Evolutionary conservation across 1,139 yeast genomes (phyloP), one percentile per base, ranked within the genome.

Genomic region (Sugiyamaella pinicola): DNA sequence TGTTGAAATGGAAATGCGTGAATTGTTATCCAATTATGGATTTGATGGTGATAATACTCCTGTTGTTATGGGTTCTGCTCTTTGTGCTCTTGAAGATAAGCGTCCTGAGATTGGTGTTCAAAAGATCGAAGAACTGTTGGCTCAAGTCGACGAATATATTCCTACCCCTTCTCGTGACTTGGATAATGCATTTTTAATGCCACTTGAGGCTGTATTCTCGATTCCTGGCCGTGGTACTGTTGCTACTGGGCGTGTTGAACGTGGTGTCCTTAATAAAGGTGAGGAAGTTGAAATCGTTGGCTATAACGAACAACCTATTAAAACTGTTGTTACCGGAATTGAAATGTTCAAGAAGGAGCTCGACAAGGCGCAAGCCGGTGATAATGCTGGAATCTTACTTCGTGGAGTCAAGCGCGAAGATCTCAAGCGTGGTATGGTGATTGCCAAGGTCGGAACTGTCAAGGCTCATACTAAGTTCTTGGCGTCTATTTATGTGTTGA

Each of bases 1-100:
- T 68, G 99, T 95, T 65, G 99, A 93, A 79, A 93, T 93, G 99
- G 99, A 93, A 82, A 95, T 93, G 98, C 88, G 99, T 79, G 99
- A 93, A 73, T 80, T 93, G 64, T 81, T 93, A 72, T 70, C 84
- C 64, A 80, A 87, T 62, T 93, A 91, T 74, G 98, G 97, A 58
- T 93, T 90, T 67, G 98, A 95, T 70, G 99, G 99, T 77, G 99
- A 93, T 69, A 86, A 91, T 76, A 85, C 96, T 60, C 99, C 99
- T 58, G 97, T 93, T 60, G 78, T 95, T 64, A 91, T 93, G 97
- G 99, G 99, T 65, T 91, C 98, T 69, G 99, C 99, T 65, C 80
- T 93, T 68, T 88, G 96, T 76, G 98, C 99, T 64, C 81, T 93
- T 66, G 96, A 93, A 77, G 86, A 80, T 65, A 83, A 78, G 69